Percentiles rank a stretch among this genome's conserved stretches.
phyloP scores from a whole-genome alignment of 208 protist genomes.

The Entamoeba invadens region DNA sequence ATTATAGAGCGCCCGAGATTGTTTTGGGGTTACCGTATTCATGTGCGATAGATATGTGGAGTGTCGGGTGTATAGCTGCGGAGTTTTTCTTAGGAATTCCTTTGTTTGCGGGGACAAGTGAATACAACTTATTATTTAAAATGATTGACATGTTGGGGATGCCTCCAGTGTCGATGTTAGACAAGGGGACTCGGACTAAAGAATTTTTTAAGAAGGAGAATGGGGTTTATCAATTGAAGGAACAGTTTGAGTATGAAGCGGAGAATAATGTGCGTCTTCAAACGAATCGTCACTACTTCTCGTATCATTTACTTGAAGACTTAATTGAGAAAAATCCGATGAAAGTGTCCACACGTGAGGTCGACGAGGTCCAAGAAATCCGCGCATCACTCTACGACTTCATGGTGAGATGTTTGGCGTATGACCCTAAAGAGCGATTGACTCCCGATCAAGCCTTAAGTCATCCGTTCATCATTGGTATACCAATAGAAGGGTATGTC shows the following conservation, averaged over 20 bases:
- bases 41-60: no score
- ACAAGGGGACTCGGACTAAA: neutral
- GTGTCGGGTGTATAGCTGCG: slow-evolving; percentile 83
- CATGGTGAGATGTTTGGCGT: neutral
- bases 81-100: slow-evolving; percentile 67
- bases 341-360: neutral
- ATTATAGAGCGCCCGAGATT: no score
- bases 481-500: neutral
- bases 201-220: neutral
- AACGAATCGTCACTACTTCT: neutral
- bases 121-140: slow-evolving; percentile 33
- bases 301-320: neutral
- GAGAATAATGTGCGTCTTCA: neutral
- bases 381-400: neutral
- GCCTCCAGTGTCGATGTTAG: neutral
- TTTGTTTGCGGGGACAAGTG: slow-evolving; percentile 76
- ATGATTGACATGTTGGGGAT: neutral
- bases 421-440: neutral
- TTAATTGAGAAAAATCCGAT: neutral
- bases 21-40: no score
- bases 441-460: neutral
- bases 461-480: neutral
- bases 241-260: neutral
- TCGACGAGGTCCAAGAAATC: neutral
- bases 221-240: neutral